A percentile compares a stretch with the other conserved stretches of the same genome.
phyloP scores from a whole-genome alignment of 169 alveolate species.

The Theileria equi region DNA sequence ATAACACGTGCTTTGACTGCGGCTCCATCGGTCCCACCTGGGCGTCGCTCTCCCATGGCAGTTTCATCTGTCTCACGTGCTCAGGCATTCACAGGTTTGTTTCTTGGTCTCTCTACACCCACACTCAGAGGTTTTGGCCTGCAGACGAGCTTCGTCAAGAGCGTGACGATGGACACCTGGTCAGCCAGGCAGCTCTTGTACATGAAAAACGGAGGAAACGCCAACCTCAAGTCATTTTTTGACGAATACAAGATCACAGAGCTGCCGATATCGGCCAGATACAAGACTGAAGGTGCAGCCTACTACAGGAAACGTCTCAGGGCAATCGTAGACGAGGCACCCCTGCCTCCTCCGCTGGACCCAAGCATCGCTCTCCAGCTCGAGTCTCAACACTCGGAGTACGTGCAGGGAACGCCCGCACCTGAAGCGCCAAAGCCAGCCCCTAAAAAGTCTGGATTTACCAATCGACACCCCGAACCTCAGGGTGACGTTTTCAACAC shows the following conservation, averaged over 20 bases:
- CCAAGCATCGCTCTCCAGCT: slow-evolving; percentile 40
- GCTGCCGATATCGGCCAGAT: slow-evolving; percentile 67
- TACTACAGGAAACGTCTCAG: slow-evolving; percentile 65
- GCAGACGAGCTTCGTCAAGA: slow-evolving; percentile 89
- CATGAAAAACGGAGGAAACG: slow-evolving; percentile 79
- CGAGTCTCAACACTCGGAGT: slow-evolving; percentile 27
- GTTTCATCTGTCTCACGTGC: slow-evolving; percentile 91
- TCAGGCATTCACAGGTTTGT: slow-evolving; percentile 82
- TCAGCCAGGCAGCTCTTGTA: slow-evolving; percentile 83
- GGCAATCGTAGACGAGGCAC: slow-evolving; percentile 56
- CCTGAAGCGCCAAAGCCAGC: not conserved
- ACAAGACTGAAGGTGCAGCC: slow-evolving; percentile 76
- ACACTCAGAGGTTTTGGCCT: slow-evolving; percentile 84
- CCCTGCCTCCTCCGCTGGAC: slow-evolving; percentile 51
- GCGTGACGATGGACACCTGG: slow-evolving; percentile 92
- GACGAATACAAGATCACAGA: slow-evolving; percentile 67
- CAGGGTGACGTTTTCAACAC: slow-evolving; percentile 46
- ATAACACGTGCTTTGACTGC: slow-evolving; percentile 71
- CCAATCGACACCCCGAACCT: slow-evolving; percentile 6
- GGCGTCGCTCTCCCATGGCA: slow-evolving; percentile 93
- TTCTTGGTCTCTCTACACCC: not conserved
- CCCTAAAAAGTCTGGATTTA: not conserved
- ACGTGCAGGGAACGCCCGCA: slow-evolving; percentile 1
- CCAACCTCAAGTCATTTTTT: slow-evolving; percentile 63
- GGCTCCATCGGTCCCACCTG: slow-evolving; percentile 90